phyloP scores from a whole-genome alignment of 2,329 filamentous ascomycete species.

The Nemania abortiva region DNA sequence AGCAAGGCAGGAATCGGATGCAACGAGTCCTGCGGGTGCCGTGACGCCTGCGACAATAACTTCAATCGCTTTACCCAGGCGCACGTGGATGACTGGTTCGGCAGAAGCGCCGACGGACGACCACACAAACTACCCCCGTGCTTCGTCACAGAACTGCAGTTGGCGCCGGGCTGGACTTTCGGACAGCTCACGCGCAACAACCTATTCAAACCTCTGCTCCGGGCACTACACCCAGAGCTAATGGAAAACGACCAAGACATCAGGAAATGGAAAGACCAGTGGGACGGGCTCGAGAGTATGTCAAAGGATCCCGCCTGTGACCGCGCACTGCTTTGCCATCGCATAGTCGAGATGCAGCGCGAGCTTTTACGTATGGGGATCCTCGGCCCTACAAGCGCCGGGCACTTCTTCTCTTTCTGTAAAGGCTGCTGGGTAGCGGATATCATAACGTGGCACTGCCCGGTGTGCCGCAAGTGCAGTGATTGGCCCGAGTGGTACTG shows the following conservation, averaged over 20 bases:
- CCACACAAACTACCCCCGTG: slow-evolving; percentile 13
- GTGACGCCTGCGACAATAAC: slow-evolving; percentile 8
- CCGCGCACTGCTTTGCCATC: not conserved
- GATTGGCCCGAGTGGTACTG: slow-evolving; percentile 27
- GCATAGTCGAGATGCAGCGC: slow-evolving; percentile 1
- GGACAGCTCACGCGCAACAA: slow-evolving; percentile 6
- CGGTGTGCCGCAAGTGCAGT: slow-evolving; percentile 13
- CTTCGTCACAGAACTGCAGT: slow-evolving; percentile 7
- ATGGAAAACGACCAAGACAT: not conserved
- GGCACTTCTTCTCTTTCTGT: slow-evolving; percentile 18
- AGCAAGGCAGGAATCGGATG: slow-evolving; percentile 13
- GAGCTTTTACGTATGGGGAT: slow-evolving; percentile 15
- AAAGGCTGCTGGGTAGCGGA: slow-evolving; percentile 9
- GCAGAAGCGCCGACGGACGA: not conserved
- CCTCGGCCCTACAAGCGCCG: not conserved
- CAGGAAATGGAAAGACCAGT: not conserved
- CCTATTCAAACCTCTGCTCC: not conserved
- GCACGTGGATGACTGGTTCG: slow-evolving; percentile 2
- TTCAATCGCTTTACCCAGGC: slow-evolving; percentile 10
- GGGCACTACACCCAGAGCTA: not conserved
- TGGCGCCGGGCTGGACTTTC: not conserved
- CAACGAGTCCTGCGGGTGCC: slow-evolving; percentile 17
- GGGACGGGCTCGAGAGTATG: slow-evolving; percentile 5
- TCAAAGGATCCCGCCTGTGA: not conserved
- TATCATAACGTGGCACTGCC: slow-evolving; percentile 17